Evolutionary conservation across 106 monocot genomes (phyloP).

Genomic region (Dendrobium catenatum): DNA sequence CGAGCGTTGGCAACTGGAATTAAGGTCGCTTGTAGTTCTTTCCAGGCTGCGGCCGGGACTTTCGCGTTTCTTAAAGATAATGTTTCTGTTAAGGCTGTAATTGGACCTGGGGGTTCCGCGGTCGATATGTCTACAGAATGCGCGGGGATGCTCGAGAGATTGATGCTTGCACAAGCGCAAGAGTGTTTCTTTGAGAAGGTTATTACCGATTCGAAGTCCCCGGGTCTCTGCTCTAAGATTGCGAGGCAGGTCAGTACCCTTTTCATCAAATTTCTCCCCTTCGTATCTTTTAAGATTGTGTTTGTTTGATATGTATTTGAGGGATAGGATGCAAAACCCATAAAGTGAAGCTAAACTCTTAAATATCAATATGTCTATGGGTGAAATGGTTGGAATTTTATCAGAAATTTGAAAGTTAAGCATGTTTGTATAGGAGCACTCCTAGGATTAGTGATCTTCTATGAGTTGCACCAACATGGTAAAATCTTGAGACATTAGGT

Average conservation of each 20-base stretch:
- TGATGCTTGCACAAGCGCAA: slow-evolving; percentile 77
- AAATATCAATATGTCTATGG: no score
- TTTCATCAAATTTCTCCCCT: neutral
- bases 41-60: slow-evolving; percentile 51
- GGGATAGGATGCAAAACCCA: no score
- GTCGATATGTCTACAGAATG: slow-evolving; percentile 44
- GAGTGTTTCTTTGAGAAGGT: slow-evolving; percentile 78
- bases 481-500: no score
- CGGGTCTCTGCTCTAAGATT: neutral
- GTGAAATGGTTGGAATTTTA: no score
- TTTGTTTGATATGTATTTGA: no score
- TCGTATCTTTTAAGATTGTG: neutral
- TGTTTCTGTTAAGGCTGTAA: slow-evolving; percentile 25
- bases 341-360: no score
- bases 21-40: slow-evolving; percentile 39
- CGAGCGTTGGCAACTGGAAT: neutral
- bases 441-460: no score
- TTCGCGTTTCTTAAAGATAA: slow-evolving; percentile 42
- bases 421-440: no score
- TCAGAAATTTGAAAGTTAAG: no score
- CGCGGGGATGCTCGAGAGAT: slow-evolving; percentile 58
- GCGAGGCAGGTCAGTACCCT: neutral
- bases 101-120: slow-evolving; percentile 23
- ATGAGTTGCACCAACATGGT: no score
- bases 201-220: neutral